A percentile compares a stretch with the other conserved stretches of the same genome.
phyloP scores from a whole-genome alignment of 768 basidiomycete genomes.

The Tricholoma sp. region DNA sequence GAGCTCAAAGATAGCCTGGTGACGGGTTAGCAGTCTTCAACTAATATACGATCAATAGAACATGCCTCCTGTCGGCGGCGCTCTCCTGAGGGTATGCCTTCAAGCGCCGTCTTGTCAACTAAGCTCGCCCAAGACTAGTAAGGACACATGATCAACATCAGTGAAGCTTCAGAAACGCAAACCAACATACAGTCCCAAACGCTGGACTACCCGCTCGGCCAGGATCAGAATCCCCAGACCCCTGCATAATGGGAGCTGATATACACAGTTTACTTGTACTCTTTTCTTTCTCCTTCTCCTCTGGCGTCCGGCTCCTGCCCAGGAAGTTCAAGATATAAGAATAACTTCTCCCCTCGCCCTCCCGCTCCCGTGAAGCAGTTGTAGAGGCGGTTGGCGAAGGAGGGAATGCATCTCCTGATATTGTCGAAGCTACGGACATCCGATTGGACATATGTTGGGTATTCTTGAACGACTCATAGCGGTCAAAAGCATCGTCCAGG shows the following conservation, averaged over 20 bases:
- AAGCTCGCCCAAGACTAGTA: constrained; percentile 87
- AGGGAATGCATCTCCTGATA: constrained; percentile 40
- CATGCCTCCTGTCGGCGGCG: constrained; percentile 83
- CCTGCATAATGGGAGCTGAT: constrained; percentile 59
- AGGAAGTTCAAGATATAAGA: constrained; percentile 59
- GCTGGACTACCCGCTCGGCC: constrained; percentile 49
- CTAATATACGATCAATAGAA: not conserved
- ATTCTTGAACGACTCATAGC: constrained; percentile 81
- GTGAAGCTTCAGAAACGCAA: constrained; percentile 1
- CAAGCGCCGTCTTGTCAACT: constrained; percentile 78
- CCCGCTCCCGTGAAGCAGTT: constrained; percentile 16
- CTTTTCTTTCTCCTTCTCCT: constrained; percentile 41
- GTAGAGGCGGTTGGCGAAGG: constrained; percentile 39
- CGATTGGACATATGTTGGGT: constrained; percentile 35
- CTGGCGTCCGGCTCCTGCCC: constrained; percentile 55
- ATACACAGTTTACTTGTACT: constrained; percentile 41
- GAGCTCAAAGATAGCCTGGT: constrained; percentile 87
- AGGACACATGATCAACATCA: constrained; percentile 1
- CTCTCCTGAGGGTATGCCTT: constrained; percentile 73
- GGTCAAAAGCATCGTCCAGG: constrained; percentile 82
- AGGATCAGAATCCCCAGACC: constrained; percentile 23
- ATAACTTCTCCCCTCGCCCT: constrained; percentile 35
- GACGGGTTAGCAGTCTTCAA: not conserved
- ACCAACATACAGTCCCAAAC: constrained; percentile 58
- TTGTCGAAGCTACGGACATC: constrained; percentile 56